Evolutionary conservation across 2,329 filamentous ascomycete genomes (phyloP).

Genomic region (Chaetomiaceae sp.): DNA sequence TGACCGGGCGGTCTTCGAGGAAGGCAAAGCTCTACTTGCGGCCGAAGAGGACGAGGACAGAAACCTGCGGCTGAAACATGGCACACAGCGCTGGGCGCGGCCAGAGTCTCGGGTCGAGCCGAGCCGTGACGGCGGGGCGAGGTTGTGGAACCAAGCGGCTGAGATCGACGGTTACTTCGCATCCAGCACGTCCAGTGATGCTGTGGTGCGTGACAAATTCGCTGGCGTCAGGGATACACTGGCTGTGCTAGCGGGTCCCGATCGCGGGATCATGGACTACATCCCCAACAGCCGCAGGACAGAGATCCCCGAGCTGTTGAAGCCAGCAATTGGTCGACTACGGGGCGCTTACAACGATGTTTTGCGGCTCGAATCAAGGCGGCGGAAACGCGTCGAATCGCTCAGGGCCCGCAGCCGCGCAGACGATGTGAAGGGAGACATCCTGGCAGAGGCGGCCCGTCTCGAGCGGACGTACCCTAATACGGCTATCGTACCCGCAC

Average conservation of each 20-base stretch:
- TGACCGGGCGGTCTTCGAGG: slow-evolving; percentile 71
- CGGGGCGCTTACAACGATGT: slow-evolving; percentile 81
- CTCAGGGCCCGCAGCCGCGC: slow-evolving; percentile 72
- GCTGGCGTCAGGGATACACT: slow-evolving; percentile 69
- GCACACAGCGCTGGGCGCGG: slow-evolving; percentile 79
- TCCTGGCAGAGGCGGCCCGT: slow-evolving; percentile 75
- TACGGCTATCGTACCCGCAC: slow-evolving; percentile 75
- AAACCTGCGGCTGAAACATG: slow-evolving; percentile 66
- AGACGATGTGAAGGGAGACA: slow-evolving; percentile 83
- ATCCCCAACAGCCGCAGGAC: slow-evolving; percentile 80
- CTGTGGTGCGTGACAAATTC: slow-evolving; percentile 69
- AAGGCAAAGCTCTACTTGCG: slow-evolving; percentile 71
- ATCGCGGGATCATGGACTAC: slow-evolving; percentile 76
- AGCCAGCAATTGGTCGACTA: slow-evolving; percentile 69
- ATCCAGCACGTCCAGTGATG: slow-evolving; percentile 50
- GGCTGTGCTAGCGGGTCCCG: slow-evolving; percentile 68
- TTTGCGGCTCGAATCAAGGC: slow-evolving; percentile 70
- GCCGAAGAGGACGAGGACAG: slow-evolving; percentile 82
- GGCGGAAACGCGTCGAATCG: slow-evolving; percentile 71
- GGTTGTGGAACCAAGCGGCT: slow-evolving; percentile 65
- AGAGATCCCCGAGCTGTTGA: slow-evolving; percentile 72
- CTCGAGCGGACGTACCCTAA: slow-evolving; percentile 82
- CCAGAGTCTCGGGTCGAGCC: slow-evolving; percentile 63
- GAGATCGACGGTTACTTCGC: slow-evolving; percentile 87
- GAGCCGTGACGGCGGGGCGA: slow-evolving; percentile 41